phyloP scores from a whole-genome alignment of 768 basidiomycete species.

The Boletus rubropictus region DNA sequence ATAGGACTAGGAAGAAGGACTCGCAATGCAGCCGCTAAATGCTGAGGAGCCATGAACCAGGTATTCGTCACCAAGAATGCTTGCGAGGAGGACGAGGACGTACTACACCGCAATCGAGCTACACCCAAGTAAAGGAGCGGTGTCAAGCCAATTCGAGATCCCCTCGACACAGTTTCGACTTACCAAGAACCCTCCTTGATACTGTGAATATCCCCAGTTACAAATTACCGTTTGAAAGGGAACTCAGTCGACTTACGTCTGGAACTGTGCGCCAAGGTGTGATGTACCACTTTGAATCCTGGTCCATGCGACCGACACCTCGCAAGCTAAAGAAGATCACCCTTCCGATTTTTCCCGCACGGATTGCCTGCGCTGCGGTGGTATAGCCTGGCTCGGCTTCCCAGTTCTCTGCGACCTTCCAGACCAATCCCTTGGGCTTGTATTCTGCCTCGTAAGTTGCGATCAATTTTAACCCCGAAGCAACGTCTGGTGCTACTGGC shows the following conservation, averaged over 20 bases:
- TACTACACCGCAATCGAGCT: slow-evolving; percentile 80
- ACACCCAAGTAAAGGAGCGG: slow-evolving; percentile 4
- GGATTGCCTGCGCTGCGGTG: slow-evolving; percentile 43
- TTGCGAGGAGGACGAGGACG: slow-evolving; percentile 22
- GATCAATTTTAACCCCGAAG: slow-evolving; percentile 57
- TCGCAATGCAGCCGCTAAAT: slow-evolving; percentile 61
- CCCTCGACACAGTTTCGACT: slow-evolving; percentile 24
- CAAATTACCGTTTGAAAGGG: neutral
- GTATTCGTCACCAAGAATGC: neutral
- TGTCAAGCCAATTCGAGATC: neutral
- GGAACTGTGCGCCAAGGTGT: slow-evolving; percentile 82
- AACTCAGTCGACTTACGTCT: slow-evolving; percentile 45
- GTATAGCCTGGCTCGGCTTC: slow-evolving; percentile 58
- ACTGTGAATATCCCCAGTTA: slow-evolving; percentile 33
- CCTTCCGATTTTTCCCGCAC: slow-evolving; percentile 62
- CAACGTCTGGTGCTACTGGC: slow-evolving; percentile 71
- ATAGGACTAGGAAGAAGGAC: slow-evolving; percentile 49
- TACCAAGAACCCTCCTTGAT: slow-evolving; percentile 80
- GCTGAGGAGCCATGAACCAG: slow-evolving; percentile 35
- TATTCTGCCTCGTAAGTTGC: slow-evolving; percentile 58
- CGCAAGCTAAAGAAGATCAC: slow-evolving; percentile 61
- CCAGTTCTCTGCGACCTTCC: slow-evolving; percentile 78
- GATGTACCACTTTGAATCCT: slow-evolving; percentile 69
- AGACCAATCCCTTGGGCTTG: slow-evolving; percentile 63
- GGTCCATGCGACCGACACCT: slow-evolving; percentile 48